Base-by-base conservation (phyloP, 106 monocot genomes). In the Vanilla planifolia region DNA sequence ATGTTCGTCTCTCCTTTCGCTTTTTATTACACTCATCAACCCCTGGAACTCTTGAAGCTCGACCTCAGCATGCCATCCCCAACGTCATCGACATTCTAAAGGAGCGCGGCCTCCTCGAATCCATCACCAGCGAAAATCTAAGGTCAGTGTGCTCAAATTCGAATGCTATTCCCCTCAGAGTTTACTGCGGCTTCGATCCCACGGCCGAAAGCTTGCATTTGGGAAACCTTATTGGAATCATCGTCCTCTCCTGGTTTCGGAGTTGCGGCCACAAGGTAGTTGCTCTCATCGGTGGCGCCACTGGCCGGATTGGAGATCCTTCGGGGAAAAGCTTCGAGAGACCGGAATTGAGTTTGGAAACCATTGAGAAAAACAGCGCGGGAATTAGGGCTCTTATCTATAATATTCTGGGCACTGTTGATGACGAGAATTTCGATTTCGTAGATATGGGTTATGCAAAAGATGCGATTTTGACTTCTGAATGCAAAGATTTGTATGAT, bases 121-220 rank as follows among this genome's bases (percentile, higher is more conserved):
- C 86, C 33, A 55, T 79, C 59, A 96, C 95, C 53, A 74, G 67
- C 66, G 87, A 83, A 14, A 59, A 46, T 42, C 78, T 91, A 64
- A 47, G 78, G 29, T 69, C 73, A 2, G 72, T 71, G 7, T 48
- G 55, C 51, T 72, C 75, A 43, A 43, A 46, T 51, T 55, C 73
- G 16, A 21, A 17, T 2, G 33, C 19, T 8, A 64, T 29, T 24
- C 59, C 75, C 14, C 61, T 94, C 21, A 79, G 52, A 37, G 90
- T 77, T 7, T 96, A 96, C 76, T 96, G 95, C 37, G 95, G 95
- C 13, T 96, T 96, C 67, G 95, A 96, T 44, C 95, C 95, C 0
- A 96, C 86, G 3, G 95, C 95, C 1, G 90, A 96, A 72, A 96
- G 95, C 77, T 64, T 96, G 51, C 95, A 96, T 61, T 55, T 96